Base-by-base conservation (phyloP, 192 early-diverging fungal genomes). In the Coemansia reversa region DNA sequence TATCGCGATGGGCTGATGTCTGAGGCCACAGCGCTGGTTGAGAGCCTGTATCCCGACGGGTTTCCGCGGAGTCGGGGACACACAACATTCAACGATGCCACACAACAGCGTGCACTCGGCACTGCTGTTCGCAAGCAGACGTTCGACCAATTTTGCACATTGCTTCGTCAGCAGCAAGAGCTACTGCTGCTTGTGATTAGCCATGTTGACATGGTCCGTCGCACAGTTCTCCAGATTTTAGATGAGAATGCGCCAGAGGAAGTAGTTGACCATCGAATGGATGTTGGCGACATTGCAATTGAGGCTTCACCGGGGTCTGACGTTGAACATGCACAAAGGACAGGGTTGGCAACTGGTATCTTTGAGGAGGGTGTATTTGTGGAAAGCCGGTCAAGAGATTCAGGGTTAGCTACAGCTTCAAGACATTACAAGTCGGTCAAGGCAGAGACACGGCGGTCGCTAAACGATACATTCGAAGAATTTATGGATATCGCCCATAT, bases 401-500 rank as follows among this genome's bases (percentile, higher is more conserved):
- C 28, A 20, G 54, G 19, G 16, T 12, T 23, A 9, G 22, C 50
- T 49, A 29, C 63, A 3, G 30, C 63, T 32, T 9, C 47, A 22
- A 56, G 54, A 51, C 60, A 62, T 35, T 76, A 67, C 29, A 60
- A 56, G 9, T 51, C 67, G 42, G 72, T 73, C 19, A 67, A 72
- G 20, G 12, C 75, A 7, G 75, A 82, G 52, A 83, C 91, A 23
- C 67, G 87, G 53, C 72, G 81, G 0, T 92, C 94, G 59, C 87
- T 90, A 14, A 83, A 83, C 55, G 89, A 91, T 53, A 85, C 92
- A 22, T 75, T 94, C 16, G 88, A 90, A 64, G 84, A 88, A n/a
- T 88, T 88, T 7, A 88, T 90, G 30, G 94, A 99, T 64, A 70
- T 93, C 2, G 89, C 93, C 0, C 93, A 97, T 65, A 86, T 90